phyloP scores from a whole-genome alignment of 2,329 filamentous ascomycete species.

The Pseudopyrenochaeta lycopersici region DNA sequence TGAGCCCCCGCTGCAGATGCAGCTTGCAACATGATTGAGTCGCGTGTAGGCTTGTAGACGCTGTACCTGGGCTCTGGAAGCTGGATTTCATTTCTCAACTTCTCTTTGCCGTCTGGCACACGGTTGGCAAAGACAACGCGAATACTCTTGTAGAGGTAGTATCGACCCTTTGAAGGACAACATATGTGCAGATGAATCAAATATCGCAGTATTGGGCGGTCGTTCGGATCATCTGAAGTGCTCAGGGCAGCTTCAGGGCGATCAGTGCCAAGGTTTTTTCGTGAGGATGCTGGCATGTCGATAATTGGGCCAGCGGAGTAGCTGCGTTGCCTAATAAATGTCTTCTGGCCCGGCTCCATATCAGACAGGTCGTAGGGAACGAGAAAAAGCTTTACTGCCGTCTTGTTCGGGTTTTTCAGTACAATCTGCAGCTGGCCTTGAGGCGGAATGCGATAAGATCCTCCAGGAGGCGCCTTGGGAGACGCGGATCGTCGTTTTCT shows the following conservation, averaged over 20 bases:
- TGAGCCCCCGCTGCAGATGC: conserved; percentile 28
- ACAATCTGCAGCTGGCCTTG: conserved; percentile 96
- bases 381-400: conserved; percentile 93
- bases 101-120: conserved; percentile 94
- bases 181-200: conserved; percentile 94
- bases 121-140: conserved; percentile 96
- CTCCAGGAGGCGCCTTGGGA: conserved; percentile 78
- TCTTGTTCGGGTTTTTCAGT: conserved; percentile 98
- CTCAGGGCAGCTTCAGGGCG: conserved; percentile 62
- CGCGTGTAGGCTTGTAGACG: conserved; percentile 75
- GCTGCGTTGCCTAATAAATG: conserved; percentile 91
- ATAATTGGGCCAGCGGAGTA: conserved; percentile 89
- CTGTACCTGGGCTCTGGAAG: conserved; percentile 87
- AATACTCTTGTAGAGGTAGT: conserved; percentile 90
- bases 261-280: conserved; percentile 61
- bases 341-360: conserved; percentile 95
- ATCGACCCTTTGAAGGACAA: conserved; percentile 81
- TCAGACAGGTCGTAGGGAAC: conserved; percentile 91
- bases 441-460: conserved; percentile 92
- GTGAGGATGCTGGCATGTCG: conserved; percentile 67
- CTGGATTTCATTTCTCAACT: conserved; percentile 87
- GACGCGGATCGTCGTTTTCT: conserved; percentile 65
- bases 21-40: conserved; percentile 41
- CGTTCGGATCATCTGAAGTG: conserved; percentile 61
- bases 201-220: conserved; percentile 82